Evolutionary conservation across 345 rosid genomes (phyloP), one percentile per base, ranked within the genome.

Genomic region (Sisymbrium irio): DNA sequence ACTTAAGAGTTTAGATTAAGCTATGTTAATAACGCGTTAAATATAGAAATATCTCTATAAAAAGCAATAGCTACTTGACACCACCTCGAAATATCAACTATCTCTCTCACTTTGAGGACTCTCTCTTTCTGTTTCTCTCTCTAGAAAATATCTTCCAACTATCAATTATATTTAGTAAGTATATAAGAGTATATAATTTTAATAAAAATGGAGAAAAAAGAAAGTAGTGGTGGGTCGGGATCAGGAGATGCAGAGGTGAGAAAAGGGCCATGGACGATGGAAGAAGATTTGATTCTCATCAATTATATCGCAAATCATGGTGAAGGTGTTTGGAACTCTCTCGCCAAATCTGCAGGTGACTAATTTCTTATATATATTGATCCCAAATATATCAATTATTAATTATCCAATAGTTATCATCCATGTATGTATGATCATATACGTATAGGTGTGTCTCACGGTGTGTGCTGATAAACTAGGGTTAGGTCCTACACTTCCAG

Each of bases 241-340:
- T 85, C 86, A 82, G 83, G 81, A 76, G 97, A 89, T 12, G 85
- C 67, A 41, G 98, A 89, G 51, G 94, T 91, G 78, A 89, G 97
- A 57, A 93, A 93, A 82, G 98, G 98, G 47, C 97, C 97, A 68
- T 93, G 98, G 98, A 89, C 97, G 28, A 76, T 89, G 87, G 98
- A 93, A 81, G 98, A 91, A 79, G 98, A 93, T 79, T 77, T 86
- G 78, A 88, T 91, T 77, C 89, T 93, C 57, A 91, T 89, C 79
- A 87, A 86, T 81, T 83, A 93, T 54, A 91, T 93, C 47, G 85
- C 89, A 37, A 88, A 85, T 63, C 94, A 93, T 9, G 98, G 98
- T 10, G 94, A 93, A 85, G 97, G 97, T 9, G 89, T 83, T 13
- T 93, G 98, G 98, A 93, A 91, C 80, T 83, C 92, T 36, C 94